Base-by-base conservation (phyloP, 331 rosid genomes). In the Malus hybrid region DNA sequence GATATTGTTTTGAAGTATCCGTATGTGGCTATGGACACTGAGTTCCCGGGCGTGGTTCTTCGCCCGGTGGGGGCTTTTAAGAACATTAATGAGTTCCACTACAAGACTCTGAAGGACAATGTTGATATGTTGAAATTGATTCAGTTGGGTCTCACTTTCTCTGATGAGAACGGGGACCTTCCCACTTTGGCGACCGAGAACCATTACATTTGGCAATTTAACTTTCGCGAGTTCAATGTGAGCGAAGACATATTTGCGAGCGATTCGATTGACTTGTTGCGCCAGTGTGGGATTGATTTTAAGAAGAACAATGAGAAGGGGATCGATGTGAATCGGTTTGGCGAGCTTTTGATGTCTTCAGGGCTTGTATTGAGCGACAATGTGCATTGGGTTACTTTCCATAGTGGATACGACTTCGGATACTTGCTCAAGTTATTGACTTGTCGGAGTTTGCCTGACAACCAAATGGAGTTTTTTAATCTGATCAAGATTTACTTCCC, bases 121-220 rank as follows among this genome's bases (percentile, higher is more conserved):
- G 97, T 93, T 20, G 93, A 91, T 54, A 91, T 88, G 93, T 73
- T 93, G 98, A 93, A 93, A 79, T 87, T 93, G 93, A 93, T 93
- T 85, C 98, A 93, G 13, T 65, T 93, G 79, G 98, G 98, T 28
- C 92, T 93, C 79, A 89, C 98, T 8, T 89, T 93, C 85, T 93
- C 91, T 0, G 93, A 93, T 5, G 92, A 80, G 83, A 20, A 84
- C n/a, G 98, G 97, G 3, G 91, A 90, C 57, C 88, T 93, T 24
- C 98, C 98, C 15, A 82, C 90, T 16, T 90, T 91, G 24, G 96
- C 93, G 12, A 79, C 87, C 1, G 94, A 86, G 2, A 80, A 34
- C 20, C 76, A 31, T 22, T 93, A 85, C 88, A 65, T 93, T 80
- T 93, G 98, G 98, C 98, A 93, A 62, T 93, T 93, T 77, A 93